phyloP scores from a whole-genome alignment of 768 basidiomycete species.

The Tulasnella sp. region DNA sequence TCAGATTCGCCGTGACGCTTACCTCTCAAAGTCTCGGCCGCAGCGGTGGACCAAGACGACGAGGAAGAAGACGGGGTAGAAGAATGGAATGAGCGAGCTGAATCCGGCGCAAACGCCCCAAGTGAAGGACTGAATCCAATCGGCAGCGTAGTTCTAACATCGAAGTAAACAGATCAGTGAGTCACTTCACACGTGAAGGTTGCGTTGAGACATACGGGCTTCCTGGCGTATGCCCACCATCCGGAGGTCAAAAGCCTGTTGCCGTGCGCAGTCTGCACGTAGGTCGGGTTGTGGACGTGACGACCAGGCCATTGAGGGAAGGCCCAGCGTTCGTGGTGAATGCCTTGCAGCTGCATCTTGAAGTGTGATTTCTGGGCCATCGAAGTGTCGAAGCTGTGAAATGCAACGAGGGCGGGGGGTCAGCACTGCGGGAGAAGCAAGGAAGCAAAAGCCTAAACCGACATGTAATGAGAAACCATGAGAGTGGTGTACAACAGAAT shows the following conservation, averaged over 20 bases:
- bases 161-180: not conserved
- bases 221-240: slow-evolving; percentile 92
- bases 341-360: slow-evolving; percentile 95
- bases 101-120: slow-evolving; percentile 80
- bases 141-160: slow-evolving; percentile 86
- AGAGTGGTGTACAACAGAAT: slow-evolving; percentile 70
- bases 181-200: not conserved
- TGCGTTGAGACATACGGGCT: slow-evolving; percentile 58
- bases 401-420: not conserved
- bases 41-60: slow-evolving; percentile 87
- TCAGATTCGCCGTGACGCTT: slow-evolving; percentile 33
- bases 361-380: slow-evolving; percentile 98
- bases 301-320: slow-evolving; percentile 92
- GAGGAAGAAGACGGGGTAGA: slow-evolving; percentile 96
- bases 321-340: slow-evolving; percentile 75
- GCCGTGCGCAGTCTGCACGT: slow-evolving; percentile 89
- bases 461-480: slow-evolving; percentile 84
- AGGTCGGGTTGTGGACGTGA: slow-evolving; percentile 79
- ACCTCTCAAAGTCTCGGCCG: slow-evolving; percentile 92
- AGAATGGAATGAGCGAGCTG: slow-evolving; percentile 84
- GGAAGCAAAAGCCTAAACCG: slow-evolving; percentile 36
- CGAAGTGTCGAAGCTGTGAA: slow-evolving; percentile 77
- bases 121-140: slow-evolving; percentile 79
- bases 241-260: slow-evolving; percentile 89
- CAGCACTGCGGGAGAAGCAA: not conserved